Percentiles rank a stretch among this genome's conserved stretches.
Evolutionary conservation across 257 asterid genomes (phyloP).

Genomic region (Solanum chilense): DNA sequence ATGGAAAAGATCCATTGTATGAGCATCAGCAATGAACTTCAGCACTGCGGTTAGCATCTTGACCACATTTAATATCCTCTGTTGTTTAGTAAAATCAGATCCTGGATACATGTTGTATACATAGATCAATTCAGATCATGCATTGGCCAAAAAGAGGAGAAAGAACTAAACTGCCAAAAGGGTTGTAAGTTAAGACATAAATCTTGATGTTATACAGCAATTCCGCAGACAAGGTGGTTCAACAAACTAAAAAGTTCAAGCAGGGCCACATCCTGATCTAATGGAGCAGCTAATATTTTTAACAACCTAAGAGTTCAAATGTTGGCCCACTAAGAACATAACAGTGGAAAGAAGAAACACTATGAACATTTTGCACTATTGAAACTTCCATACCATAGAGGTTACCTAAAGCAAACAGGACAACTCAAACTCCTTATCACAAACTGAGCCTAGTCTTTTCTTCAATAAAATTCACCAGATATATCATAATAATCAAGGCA

Average conservation of each 20-base stretch:
- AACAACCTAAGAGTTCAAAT: neutral
- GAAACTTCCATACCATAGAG: neutral
- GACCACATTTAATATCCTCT: conserved; percentile 25
- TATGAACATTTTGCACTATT: neutral
- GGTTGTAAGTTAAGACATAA: neutral
- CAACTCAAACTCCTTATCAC: neutral
- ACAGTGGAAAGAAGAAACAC: neutral
- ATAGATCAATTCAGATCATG: neutral
- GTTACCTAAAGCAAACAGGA: neutral
- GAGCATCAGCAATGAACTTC: conserved; percentile 70
- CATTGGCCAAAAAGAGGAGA: neutral
- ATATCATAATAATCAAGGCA: neutral
- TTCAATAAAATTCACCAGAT: neutral
- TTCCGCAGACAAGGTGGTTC: neutral
- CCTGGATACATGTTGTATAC: conserved; percentile 21
- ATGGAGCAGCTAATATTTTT: neutral
- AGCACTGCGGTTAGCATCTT: conserved; percentile 58
- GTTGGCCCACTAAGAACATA: neutral
- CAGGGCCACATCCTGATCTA: neutral
- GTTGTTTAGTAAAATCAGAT: conserved; percentile 7
- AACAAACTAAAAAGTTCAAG: neutral
- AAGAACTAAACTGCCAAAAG: neutral
- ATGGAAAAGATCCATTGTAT: conserved; percentile 31
- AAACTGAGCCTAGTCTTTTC: neutral
- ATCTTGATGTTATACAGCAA: neutral